Conservation (phyloP, 1,284 basidiomycete species). For the Testicularia cyperi region DNA sequence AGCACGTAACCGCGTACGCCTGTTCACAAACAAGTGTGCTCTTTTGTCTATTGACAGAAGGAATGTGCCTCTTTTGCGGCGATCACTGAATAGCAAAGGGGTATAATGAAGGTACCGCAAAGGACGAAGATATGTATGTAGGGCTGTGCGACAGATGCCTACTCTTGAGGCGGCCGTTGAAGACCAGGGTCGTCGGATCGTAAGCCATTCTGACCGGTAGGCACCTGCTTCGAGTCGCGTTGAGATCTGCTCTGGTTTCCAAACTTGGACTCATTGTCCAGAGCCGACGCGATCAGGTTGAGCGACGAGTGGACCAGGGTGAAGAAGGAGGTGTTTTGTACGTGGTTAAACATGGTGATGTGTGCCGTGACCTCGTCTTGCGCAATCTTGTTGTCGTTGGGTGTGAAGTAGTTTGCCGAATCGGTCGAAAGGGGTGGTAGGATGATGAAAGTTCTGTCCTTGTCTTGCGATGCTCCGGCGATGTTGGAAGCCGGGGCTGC, state of each 20-base stretch:
- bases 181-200: slow-evolving; percentile 30
- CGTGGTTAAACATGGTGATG: slow-evolving; percentile 80
- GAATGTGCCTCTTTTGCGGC: too few species aligned
- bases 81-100: too few species aligned
- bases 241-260: slow-evolving; percentile 36
- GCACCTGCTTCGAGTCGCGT: too few species aligned
- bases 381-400: slow-evolving; percentile 59
- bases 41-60: too few species aligned
- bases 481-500: slow-evolving; percentile 9
- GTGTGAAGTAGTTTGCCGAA: slow-evolving; percentile 32
- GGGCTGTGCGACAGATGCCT: too few species aligned
- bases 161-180: too few species aligned
- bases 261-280: slow-evolving; percentile 34
- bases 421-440: slow-evolving; percentile 29
- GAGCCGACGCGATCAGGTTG: slow-evolving; percentile 17
- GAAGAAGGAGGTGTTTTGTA: slow-evolving; percentile 86
- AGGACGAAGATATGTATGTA: too few species aligned
- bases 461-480: not conserved
- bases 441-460: slow-evolving; percentile 53
- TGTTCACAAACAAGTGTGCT: too few species aligned
- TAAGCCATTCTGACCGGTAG: slow-evolving; percentile 20
- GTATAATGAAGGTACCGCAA: too few species aligned
- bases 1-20: too few species aligned
- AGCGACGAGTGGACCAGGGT: slow-evolving; percentile 67
- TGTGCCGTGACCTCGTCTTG: slow-evolving; percentile 83